Conservation (phyloP, 805 yeast species). For the Lipomyces orientalis region DNA sequence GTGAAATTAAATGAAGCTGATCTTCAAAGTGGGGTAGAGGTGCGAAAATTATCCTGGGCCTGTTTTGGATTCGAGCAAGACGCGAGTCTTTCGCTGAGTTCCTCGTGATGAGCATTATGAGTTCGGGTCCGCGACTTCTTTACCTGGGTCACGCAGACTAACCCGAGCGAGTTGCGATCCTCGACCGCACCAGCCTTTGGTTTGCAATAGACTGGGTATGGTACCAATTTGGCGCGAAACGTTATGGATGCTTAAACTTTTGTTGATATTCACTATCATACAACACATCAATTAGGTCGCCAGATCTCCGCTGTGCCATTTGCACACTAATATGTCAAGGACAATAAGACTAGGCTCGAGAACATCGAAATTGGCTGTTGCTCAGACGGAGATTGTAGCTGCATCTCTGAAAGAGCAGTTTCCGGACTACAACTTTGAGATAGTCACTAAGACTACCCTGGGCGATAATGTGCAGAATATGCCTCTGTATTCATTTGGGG, state of each 20-base stretch:
- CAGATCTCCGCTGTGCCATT: background rate
- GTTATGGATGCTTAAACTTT: no score
- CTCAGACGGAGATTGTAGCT: conserved; percentile 79
- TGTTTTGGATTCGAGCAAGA: no score
- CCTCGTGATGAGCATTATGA: background rate
- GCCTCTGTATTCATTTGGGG: conserved; percentile 94
- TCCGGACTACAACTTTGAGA: conserved; percentile 73
- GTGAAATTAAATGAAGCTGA: background rate
- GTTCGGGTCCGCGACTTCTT: background rate
- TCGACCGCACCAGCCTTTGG: no score
- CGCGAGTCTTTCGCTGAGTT: background rate
- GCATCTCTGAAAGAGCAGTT: conserved; percentile 60
- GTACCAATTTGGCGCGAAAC: no score
- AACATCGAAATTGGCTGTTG: conserved; percentile 83
- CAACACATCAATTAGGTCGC: background rate
- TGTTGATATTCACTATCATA: no score
- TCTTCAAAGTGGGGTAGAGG: no score
- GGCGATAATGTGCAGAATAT: conserved; percentile 87
- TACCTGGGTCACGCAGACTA: background rate
- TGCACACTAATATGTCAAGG: conserved; percentile 3
- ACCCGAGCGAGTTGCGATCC: background rate
- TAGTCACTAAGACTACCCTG: conserved; percentile 79
- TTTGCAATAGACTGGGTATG: no score
- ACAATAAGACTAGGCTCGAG: conserved; percentile 72
- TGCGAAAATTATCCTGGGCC: no score